Evolutionary conservation across 768 basidiomycete species (phyloP).

Genomic region (Lanmaoa rubissima): DNA sequence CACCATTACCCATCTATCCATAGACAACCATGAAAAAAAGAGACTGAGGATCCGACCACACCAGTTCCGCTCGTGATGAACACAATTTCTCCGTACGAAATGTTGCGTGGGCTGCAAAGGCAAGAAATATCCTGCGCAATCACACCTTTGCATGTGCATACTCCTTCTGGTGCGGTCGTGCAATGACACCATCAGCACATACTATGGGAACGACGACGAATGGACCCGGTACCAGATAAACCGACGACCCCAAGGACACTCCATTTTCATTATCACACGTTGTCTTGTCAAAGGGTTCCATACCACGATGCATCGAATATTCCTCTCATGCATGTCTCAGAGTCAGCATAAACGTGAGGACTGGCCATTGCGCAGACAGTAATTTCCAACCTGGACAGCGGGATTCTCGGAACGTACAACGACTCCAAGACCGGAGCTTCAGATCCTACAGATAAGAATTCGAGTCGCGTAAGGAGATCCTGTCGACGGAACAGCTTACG

Average conservation of each 20-base stretch:
- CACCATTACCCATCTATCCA: neutral
- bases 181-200: slow-evolving; percentile 8
- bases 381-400: neutral
- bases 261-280: slow-evolving; percentile 21
- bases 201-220: slow-evolving; percentile 8
- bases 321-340: neutral
- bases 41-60: slow-evolving; percentile 52
- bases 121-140: neutral
- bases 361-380: neutral
- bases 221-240: slow-evolving; percentile 10
- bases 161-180: slow-evolving; percentile 15
- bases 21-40: neutral
- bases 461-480: neutral
- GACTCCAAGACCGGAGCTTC: neutral
- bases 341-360: neutral
- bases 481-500: too few species aligned
- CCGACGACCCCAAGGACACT: slow-evolving; percentile 24
- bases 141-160: slow-evolving; percentile 38
- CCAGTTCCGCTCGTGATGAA: slow-evolving; percentile 44
- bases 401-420: neutral
- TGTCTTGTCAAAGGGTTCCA: slow-evolving; percentile 5
- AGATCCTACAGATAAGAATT: neutral
- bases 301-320: neutral
- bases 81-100: slow-evolving; percentile 42
- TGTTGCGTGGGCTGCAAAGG: neutral